Conservation (phyloP, 1,284 basidiomycete genomes). For the Schizopora paradoxa region DNA sequence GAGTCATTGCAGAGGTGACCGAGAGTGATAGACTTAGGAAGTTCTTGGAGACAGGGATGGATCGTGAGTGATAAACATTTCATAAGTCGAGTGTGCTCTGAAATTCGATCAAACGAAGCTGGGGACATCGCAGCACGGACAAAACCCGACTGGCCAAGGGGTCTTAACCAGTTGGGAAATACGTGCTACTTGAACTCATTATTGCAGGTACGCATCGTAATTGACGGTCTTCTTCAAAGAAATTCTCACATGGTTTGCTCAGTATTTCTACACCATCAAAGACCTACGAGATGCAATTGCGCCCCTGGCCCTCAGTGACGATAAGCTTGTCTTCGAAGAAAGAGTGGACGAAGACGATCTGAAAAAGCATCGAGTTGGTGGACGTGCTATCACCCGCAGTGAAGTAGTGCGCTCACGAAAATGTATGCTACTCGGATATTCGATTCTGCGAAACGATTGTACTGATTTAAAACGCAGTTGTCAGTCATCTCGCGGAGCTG, state of each 20-base stretch:
- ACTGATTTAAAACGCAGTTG: constrained; percentile 45
- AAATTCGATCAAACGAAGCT: constrained; percentile 36
- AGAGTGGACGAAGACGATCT: constrained; percentile 74
- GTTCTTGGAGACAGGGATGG: constrained; percentile 59
- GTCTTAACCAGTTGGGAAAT: constrained; percentile 89
- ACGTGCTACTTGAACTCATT: constrained; percentile 91
- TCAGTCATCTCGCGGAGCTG: constrained; percentile 70
- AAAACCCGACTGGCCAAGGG: constrained; percentile 70
- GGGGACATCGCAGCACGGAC: constrained; percentile 51
- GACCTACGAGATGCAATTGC: constrained; percentile 76
- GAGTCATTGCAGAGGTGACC: constrained; percentile 64
- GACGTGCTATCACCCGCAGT: constrained; percentile 70
- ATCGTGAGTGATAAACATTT: constrained; percentile 50
- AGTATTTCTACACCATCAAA: constrained; percentile 95
- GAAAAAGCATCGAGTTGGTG: constrained; percentile 80
- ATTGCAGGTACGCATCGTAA: constrained; percentile 48
- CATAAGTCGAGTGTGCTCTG: not conserved
- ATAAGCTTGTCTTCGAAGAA: constrained; percentile 56
- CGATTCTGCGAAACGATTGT: constrained; percentile 16
- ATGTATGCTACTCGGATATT: constrained; percentile 45
- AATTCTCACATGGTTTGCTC: constrained; percentile 18
- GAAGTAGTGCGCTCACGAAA: constrained; percentile 81
- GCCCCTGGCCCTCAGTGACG: constrained; percentile 50
- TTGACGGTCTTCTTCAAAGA: not conserved
- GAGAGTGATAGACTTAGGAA: constrained; percentile 67